Conservation (phyloP, 768 basidiomycete genomes). For the Dioszegia hungarica region DNA sequence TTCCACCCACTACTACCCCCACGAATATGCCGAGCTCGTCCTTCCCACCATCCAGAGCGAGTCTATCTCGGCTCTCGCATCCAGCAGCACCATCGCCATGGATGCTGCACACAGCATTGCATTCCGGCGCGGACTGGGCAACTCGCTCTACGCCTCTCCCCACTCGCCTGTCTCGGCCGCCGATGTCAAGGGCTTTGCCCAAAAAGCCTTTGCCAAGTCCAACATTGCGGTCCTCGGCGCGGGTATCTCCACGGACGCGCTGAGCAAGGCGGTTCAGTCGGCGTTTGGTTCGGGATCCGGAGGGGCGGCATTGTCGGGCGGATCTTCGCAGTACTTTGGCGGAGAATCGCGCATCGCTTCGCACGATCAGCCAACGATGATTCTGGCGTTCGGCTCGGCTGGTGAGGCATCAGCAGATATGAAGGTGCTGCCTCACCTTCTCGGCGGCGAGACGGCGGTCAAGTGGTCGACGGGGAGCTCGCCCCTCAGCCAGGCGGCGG, state of each 20-base stretch:
- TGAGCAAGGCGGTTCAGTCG: slow-evolving; percentile 67
- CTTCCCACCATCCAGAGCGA: slow-evolving; percentile 66
- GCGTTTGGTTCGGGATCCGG: slow-evolving; percentile 57
- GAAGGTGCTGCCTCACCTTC: slow-evolving; percentile 70
- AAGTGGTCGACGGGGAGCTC: slow-evolving; percentile 81
- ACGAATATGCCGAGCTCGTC: slow-evolving; percentile 54
- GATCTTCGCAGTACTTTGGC: slow-evolving; percentile 64
- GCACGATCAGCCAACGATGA: slow-evolving; percentile 61
- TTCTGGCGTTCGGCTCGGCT: slow-evolving; percentile 81
- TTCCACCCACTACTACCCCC: slow-evolving; percentile 62
- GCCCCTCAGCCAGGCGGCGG: slow-evolving; percentile 61
- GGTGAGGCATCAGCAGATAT: slow-evolving; percentile 62
- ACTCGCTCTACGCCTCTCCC: slow-evolving; percentile 76
- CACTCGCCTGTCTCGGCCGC: slow-evolving; percentile 54
- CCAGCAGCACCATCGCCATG: slow-evolving; percentile 67
- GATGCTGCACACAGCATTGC: slow-evolving; percentile 85
- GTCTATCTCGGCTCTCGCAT: slow-evolving; percentile 57
- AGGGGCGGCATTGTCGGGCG: slow-evolving; percentile 47
- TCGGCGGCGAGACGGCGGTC: slow-evolving; percentile 72
- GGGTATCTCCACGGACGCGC: slow-evolving; percentile 66
- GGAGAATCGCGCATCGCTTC: slow-evolving; percentile 74
- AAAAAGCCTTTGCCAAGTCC: slow-evolving; percentile 65
- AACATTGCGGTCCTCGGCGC: slow-evolving; percentile 84
- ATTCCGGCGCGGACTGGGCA: slow-evolving; percentile 90
- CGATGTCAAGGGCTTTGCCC: slow-evolving; percentile 68